These are phyloP conservation scores for Phtheirospermum japonicum DNA, from an alignment of 257 asterid genomes.

Conservation along the genomic window DNA sequence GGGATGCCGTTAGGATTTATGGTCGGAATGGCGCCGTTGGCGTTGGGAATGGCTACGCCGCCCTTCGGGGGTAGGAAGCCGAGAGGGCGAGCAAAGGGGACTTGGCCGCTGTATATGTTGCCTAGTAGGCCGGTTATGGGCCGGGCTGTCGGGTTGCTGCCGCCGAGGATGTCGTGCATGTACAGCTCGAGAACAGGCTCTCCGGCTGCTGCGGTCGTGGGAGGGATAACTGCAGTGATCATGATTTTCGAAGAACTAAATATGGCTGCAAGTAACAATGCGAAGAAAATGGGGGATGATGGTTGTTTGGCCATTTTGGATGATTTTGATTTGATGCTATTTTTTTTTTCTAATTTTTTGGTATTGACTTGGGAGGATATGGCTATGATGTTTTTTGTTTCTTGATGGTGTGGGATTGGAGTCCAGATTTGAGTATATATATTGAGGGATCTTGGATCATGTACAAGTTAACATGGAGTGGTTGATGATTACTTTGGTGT, in stretches of 20 bases:
- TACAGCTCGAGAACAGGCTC: slow-evolving; percentile 55
- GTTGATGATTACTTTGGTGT: slow-evolving; percentile 26
- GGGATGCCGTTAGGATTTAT: slow-evolving; percentile 64
- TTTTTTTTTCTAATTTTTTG: too few species aligned
- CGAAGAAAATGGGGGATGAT: slow-evolving; percentile 25
- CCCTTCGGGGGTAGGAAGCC: slow-evolving; percentile 61
- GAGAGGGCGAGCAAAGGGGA: slow-evolving; percentile 85
- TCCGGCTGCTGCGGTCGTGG: slow-evolving; percentile 17
- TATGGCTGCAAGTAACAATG: slow-evolving; percentile 35
- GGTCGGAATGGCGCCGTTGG: slow-evolving; percentile 79
- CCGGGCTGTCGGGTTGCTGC: slow-evolving; percentile 81
- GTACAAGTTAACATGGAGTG: slow-evolving; percentile 27
- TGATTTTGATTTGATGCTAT: not conserved
- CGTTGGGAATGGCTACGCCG: slow-evolving; percentile 73
- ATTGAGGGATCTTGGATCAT: not conserved
- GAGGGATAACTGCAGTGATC: slow-evolving; percentile 19
- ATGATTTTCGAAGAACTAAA: slow-evolving; percentile 22
- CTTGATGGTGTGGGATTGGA: not conserved
- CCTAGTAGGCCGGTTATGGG: slow-evolving; percentile 82
- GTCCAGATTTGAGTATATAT: not conserved
- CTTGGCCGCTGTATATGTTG: slow-evolving; percentile 85
- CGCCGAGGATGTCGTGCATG: slow-evolving; percentile 94
- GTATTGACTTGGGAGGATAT: not conserved
- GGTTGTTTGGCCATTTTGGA: slow-evolving; percentile 39
- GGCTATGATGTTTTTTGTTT: not conserved